A percentile compares a stretch with the other conserved stretches of the same genome.
Conservation (phyloP, 768 basidiomycete species). For the Chalciporus pseudorubinellus region DNA sequence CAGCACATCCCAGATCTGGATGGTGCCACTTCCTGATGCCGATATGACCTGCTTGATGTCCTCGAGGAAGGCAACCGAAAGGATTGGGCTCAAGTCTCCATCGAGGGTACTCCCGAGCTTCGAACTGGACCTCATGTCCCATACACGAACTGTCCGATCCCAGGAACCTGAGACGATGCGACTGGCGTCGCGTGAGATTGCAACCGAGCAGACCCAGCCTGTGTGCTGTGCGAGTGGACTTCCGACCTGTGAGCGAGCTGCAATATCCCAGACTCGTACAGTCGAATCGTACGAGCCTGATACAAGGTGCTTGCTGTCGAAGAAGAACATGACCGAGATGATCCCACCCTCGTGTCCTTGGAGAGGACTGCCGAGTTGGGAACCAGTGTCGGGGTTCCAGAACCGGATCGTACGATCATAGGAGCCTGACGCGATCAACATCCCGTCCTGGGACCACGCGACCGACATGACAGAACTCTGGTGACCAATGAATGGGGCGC, state of each 20-base stretch:
- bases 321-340: background rate
- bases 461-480: background rate
- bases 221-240: background rate
- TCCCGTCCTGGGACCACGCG: background rate
- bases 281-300: slow-evolving; percentile 8
- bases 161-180: background rate
- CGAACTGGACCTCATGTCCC: background rate
- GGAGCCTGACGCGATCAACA: background rate
- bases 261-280: background rate
- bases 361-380: background rate
- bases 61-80: no score
- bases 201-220: background rate
- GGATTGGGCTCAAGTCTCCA: no score
- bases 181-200: background rate
- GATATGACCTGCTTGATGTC: no score
- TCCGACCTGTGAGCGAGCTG: background rate
- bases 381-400: background rate
- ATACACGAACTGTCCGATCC: background rate
- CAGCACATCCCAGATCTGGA: no score
- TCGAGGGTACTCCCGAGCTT: background rate
- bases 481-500: background rate
- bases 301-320: slow-evolving; percentile 1
- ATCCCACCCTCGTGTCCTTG: background rate
- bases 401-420: background rate
- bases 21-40: no score